Base-by-base conservation (phyloP, 345 rosid species). In the Eucalyptus sp. region DNA sequence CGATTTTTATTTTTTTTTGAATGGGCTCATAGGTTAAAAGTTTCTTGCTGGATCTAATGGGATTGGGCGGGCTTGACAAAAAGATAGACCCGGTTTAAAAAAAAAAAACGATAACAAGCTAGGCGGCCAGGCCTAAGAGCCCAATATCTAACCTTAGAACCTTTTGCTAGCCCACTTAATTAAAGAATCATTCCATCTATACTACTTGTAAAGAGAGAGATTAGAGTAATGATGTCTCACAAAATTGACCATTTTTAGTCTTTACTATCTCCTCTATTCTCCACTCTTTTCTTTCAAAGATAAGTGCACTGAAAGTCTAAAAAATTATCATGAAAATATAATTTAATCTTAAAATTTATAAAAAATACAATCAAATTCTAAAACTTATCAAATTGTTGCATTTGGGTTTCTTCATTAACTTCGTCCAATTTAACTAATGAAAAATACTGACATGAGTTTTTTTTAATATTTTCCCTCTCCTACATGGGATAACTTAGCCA, bases 331-430 rank as follows among this genome's bases (percentile, higher is more conserved):
- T 18, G 1, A 56, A 56, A 24, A 6, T 10, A 24, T 0, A 24
- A 56, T 56, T 56, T 1, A 56, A 3, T 56, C 12, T 24, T 24
- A 56, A 0, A 24, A 8, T 2, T 9, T 56, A 56, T 5, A 24
- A 24, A 4, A 56, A 10, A 1, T 24, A 0, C 5, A 56, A 10
- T 1, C 4, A 0, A 56, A 24, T 24, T 3, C 1, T 56, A 56
- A 56, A 56, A 56, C 29, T 8, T 22, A 0, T 56, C 0, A 56
- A 56, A 56, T 56, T 56, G 2, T 10, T 56, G 3, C 0, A 24
- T 24, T 56, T 6, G 1, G 10, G 3, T 56, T 56, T 6, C 4
- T 56, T 56, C 13, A 25, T 4, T 56, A 56, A 24, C 6, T 24
- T 25, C 1, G 2, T 56, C 62, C 6, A 56, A 56, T 56, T 56